phyloP scores from a whole-genome alignment of 2,329 filamentous ascomycete species.

The Cryphonectria japonica region DNA sequence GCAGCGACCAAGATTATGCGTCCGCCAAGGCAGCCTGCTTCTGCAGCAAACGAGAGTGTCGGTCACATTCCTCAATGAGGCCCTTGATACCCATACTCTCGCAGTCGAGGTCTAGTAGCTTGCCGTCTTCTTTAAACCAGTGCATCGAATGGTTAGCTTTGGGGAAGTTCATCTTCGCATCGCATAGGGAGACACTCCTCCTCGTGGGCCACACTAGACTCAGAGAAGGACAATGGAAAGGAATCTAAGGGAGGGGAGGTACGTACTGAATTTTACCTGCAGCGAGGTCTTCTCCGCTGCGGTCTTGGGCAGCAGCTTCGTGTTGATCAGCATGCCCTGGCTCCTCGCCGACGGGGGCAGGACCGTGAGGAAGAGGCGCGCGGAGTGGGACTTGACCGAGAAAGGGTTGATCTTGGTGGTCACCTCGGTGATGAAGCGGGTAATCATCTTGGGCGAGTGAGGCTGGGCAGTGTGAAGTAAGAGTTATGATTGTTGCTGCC shows the following conservation, averaged over 20 bases:
- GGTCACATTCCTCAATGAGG: constrained; percentile 84
- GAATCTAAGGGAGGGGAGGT: constrained; percentile 7
- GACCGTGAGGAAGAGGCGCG: constrained; percentile 83
- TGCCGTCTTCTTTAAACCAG: constrained; percentile 76
- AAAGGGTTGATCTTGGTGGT: constrained; percentile 92
- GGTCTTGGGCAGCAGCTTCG: constrained; percentile 72
- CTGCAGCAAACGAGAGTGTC: constrained; percentile 81
- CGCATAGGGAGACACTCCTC: too few relatives aligned
- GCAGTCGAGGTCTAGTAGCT: constrained; percentile 81
- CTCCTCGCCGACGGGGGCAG: constrained; percentile 79
- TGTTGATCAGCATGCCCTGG: constrained; percentile 75
- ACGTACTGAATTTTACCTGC: constrained; percentile 82
- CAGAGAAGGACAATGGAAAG: too few relatives aligned
- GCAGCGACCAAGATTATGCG: constrained; percentile 16
- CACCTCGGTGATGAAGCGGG: constrained; percentile 83
- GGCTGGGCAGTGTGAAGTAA: background rate
- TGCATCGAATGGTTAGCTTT: background rate
- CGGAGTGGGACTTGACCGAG: constrained; percentile 75
- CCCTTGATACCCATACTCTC: constrained; percentile 83
- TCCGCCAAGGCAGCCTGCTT: constrained; percentile 79
- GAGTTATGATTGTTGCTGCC: background rate
- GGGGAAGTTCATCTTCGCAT: background rate
- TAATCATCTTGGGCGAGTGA: constrained; percentile 68
- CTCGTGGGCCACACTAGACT: too few relatives aligned
- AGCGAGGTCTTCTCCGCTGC: constrained; percentile 72